Evolutionary conservation across 2,329 filamentous ascomycete genomes (phyloP).

Genomic region (Dryadomyces sulphureus): DNA sequence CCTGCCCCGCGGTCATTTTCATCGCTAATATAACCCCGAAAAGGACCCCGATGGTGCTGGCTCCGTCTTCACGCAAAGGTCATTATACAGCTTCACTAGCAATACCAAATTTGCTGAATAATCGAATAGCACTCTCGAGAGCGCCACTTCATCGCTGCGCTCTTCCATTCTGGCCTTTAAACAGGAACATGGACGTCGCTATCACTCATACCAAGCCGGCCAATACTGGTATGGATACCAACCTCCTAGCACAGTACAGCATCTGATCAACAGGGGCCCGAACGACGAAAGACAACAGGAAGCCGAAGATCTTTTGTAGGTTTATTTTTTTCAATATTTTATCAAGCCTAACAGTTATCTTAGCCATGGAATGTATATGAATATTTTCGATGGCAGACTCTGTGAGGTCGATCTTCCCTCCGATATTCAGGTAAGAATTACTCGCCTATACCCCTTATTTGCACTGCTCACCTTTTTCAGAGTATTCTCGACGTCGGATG

Average conservation of each 20-base stretch:
- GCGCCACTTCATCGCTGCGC: slow-evolving; percentile 4
- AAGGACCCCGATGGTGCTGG: background rate
- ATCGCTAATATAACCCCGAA: too few species aligned
- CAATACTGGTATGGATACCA: slow-evolving; percentile 3
- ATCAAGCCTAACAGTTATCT: background rate
- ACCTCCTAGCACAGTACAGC: background rate
- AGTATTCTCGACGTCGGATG: background rate
- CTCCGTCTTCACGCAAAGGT: background rate
- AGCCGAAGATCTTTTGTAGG: background rate
- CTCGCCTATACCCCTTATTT: too few species aligned
- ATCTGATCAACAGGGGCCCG: background rate
- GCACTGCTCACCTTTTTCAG: background rate
- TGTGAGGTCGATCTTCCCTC: background rate
- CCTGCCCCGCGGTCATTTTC: too few species aligned
- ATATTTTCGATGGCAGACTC: background rate
- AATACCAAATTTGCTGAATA: background rate
- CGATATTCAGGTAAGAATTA: background rate
- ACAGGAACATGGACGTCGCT: slow-evolving; percentile 8
- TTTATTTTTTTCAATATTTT: background rate
- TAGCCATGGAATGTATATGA: background rate
- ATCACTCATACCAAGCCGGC: slow-evolving; percentile 6
- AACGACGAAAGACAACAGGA: background rate
- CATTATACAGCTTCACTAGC: background rate
- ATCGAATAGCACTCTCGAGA: background rate
- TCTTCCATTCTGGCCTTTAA: slow-evolving; percentile 6